Conservation (phyloP, 176 grass and related monocot species). For the Zizania latifolia region DNA sequence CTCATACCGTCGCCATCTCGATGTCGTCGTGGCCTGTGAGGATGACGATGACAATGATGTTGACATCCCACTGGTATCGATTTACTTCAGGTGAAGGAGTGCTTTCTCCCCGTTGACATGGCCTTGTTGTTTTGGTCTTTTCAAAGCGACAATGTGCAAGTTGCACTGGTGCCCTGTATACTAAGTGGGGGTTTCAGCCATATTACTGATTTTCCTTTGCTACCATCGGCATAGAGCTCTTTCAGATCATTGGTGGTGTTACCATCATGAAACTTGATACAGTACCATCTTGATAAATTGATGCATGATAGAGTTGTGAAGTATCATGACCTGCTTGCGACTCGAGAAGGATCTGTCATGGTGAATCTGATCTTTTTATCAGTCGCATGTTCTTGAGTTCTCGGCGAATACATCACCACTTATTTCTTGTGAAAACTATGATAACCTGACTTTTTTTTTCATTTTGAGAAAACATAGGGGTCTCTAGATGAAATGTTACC, state of each 20-base stretch:
- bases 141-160: not conserved
- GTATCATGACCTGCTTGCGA: not conserved
- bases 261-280: not conserved
- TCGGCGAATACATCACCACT: too few relatives aligned
- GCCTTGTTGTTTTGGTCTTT: not conserved
- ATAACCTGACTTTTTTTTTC: not conserved
- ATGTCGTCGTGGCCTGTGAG: slow-evolving; percentile 78
- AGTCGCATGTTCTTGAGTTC: not conserved
- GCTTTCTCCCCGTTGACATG: not conserved
- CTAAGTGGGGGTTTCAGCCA: not conserved
- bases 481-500: not conserved
- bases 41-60: slow-evolving; percentile 84
- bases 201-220: not conserved
- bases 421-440: not conserved
- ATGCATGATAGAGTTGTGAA: not conserved
- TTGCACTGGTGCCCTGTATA: not conserved
- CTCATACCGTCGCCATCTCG: slow-evolving; percentile 55
- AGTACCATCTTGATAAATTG: not conserved
- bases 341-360: too few relatives aligned
- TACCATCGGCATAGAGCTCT: slow-evolving; percentile 19
- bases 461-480: too few relatives aligned
- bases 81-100: slow-evolving; percentile 69
- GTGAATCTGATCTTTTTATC: not conserved
- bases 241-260: not conserved
- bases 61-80: slow-evolving; percentile 70